Evolutionary conservation across 768 basidiomycete genomes (phyloP), one percentile per base, ranked within the genome.

Genomic region (Brasilioporus rufonigricans): DNA sequence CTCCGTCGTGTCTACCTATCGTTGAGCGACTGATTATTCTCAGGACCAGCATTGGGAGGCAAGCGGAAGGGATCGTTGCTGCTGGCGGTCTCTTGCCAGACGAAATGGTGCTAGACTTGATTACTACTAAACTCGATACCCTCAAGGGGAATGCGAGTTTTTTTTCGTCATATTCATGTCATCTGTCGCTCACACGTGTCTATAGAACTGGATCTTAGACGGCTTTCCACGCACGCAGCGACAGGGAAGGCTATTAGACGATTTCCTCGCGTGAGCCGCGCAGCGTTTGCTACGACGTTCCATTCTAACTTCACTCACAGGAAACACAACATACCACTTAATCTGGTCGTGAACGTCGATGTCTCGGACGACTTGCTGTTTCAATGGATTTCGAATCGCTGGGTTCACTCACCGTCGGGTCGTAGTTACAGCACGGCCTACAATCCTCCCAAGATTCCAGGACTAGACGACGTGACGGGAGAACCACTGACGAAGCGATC

Each of bases 201-300:
- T 31, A 39, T 44, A 93, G 89, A 86, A 88, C 65, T 94, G 93
- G 93, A 86, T 94, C 56, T 71, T 94, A 47, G 93, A 95, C 56
- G 93, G 93, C 29, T 95, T 95, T 65, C 93, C 93, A 50, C 84
- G 93, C 43, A 95, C 92, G 7, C 76, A 91, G 9, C 82, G 80
- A 14, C 93, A 95, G 68, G 91, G 85, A 10, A 75, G 84, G 64
- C 73, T 92, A 32, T 76, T 95, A 23, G 88, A 95, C 68, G 72
- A 74, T 2, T 79, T 91, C 69, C 81, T 95, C 35, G 77, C 77
- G 87, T 88, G 60, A 52, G 81, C 63, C 23, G 38, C 27, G 57
- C 35, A 16, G 14, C 46, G 5, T 21, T n/a, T 11, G 8, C 16
- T 24, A 38, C 2, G 21, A 24, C 29, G 5, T 44, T 14, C 16